Base-by-base conservation (phyloP, 306 rosid species). In the Sindora glabra region DNA sequence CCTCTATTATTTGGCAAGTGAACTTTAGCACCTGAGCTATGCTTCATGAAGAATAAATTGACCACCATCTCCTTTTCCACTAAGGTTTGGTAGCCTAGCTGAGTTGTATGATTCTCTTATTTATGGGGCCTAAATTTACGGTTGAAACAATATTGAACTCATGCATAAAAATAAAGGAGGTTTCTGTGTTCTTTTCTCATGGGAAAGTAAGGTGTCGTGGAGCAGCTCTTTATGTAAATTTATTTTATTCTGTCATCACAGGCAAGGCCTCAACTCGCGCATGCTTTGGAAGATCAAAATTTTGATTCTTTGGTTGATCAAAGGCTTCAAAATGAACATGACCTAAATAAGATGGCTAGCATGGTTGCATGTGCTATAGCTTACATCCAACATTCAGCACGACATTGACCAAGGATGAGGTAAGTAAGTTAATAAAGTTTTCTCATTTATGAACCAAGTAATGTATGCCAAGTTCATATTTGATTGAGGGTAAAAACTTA, bases 1-100 rank as follows among this genome's bases (percentile, higher is more conserved):
- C 65, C 95, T 94, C 23, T 94, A 97, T 77, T 94, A 94, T 72
- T 76, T 94, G 86, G 99, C 95, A 6, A 89, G n/a, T n/a, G n/a
- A n/a, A n/a, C n/a, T n/a, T n/a, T n/a, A n/a, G n/a, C n/a, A n/a
- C n/a, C n/a, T n/a, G n/a, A n/a, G n/a, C n/a, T n/a, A n/a, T n/a
- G n/a, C n/a, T 92, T 10, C 76, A 55, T 76, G 80, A 95, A 92
- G 40, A 96, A 92, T 66, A 84, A n/a, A n/a, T n/a, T n/a, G n/a
- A n/a, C n/a, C n/a, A n/a, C n/a, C n/a, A n/a, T n/a, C n/a, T n/a
- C n/a, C n/a, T n/a, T n/a, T n/a, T n/a, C n/a, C n/a, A n/a, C n/a
- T n/a, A n/a, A n/a, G n/a, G 99, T 70, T 79, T 92, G 78, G 96
- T 92, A 7, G 99, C 89, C 0, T 92, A 96, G 99, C 96, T 92